Evolutionary conservation across 805 yeast species (phyloP), one percentile per base, ranked within the genome.

Genomic region (Brettanomyces nanus): DNA sequence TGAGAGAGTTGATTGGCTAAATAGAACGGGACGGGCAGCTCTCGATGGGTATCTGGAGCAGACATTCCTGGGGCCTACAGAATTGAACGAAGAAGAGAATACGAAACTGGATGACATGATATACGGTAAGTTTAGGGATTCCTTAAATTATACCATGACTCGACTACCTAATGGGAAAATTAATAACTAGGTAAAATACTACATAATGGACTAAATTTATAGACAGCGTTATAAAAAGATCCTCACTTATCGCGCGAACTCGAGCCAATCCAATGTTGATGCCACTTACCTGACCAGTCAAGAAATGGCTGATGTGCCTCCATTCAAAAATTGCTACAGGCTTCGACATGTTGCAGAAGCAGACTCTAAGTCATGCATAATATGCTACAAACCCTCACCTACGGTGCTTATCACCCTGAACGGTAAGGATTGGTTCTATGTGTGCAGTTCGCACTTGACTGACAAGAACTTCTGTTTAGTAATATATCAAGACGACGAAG

Each of bases 401-500:
- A 47, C 66, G 0, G 80, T 75, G 10, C 49, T 75, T 23, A 53
- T 75, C 6, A 56, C 74, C 2, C 26, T 46, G 38, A 51, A 70
- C 28, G 44, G 66, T 3, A 55, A 67, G 13, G 81, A 75, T 49
- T 74, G 72, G 60, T 71, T 75, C 48, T 74, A 73, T 47, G 57
- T 68, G 3, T 75, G 81, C 51, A 56, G 56, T 5, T 37, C 56
- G 4, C 81, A 75, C 52, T 52, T 75, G 33, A 49, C 49, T 19
- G 80, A 75, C 48, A 55, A 49, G 10, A 56, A 62, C 27, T 73
- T 71, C 47, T 69, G 73, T 33, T 47, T 43, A 2, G 56, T 64
- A 0, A 37, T 58, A 2, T 62, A 63, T 32, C 56, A 62, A 2
- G 66, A 62, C n/a, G 39, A 49, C 45, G 38, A 19, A n/a, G 42